A percentile compares a stretch with the other conserved stretches of the same genome.
These are phyloP conservation scores for Mycena kentingensis DNA, from an alignment of 768 basidiomycete species.

Conservation along the genomic window DNA sequence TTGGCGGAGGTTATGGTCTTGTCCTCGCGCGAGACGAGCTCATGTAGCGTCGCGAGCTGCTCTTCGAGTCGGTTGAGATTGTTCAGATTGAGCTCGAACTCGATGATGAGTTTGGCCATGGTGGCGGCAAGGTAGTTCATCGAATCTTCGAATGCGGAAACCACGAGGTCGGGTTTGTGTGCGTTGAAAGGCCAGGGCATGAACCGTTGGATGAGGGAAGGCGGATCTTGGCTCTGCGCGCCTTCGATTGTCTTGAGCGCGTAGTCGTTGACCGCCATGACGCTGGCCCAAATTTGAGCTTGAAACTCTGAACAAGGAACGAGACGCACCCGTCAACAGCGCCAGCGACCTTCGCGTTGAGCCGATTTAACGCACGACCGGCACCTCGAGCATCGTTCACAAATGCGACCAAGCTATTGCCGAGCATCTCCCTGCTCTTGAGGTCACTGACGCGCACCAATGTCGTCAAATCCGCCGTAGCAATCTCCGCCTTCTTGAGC, in stretches of 20 bases:
- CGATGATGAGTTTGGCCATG: slow-evolving; percentile 67
- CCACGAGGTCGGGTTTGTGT: slow-evolving; percentile 43
- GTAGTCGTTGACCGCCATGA: slow-evolving; percentile 74
- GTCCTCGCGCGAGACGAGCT: slow-evolving; percentile 62
- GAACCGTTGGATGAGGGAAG: slow-evolving; percentile 37
- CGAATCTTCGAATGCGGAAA: slow-evolving; percentile 51
- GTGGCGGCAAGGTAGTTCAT: slow-evolving; percentile 40
- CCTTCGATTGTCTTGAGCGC: slow-evolving; percentile 60
- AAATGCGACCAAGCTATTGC: slow-evolving; percentile 53
- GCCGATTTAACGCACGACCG: slow-evolving; percentile 58
- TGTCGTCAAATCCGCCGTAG: slow-evolving; percentile 64
- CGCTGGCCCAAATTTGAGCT: slow-evolving; percentile 40
- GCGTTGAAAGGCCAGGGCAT: slow-evolving; percentile 40
- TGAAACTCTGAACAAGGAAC: background rate
- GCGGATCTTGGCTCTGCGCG: slow-evolving; percentile 38
- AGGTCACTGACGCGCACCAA: slow-evolving; percentile 66
- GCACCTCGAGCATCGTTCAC: slow-evolving; percentile 62
- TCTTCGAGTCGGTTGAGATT: slow-evolving; percentile 67
- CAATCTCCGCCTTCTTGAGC: slow-evolving; percentile 78
- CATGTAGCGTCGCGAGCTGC: slow-evolving; percentile 56
- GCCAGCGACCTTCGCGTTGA: slow-evolving; percentile 69
- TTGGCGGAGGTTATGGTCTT: slow-evolving; percentile 43
- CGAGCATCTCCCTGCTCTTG: slow-evolving; percentile 58
- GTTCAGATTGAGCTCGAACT: slow-evolving; percentile 58
- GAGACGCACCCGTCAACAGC: slow-evolving; percentile 68